Base-by-base conservation (phyloP, 148 eudicot species). In the Limonium bicolor region DNA sequence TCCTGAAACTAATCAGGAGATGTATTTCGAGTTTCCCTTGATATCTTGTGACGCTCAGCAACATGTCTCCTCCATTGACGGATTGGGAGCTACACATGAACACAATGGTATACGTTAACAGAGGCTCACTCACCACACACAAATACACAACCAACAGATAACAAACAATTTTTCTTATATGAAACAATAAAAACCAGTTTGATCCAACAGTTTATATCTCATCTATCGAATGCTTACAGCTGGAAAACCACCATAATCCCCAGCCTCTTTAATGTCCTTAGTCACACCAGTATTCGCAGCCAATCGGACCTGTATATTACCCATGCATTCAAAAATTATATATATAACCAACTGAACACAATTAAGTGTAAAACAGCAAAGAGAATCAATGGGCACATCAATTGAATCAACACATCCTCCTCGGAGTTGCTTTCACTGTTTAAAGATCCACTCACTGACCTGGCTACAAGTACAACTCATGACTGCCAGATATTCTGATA, bases 191-290 rank as follows among this genome's bases (percentile, higher is more conserved):
- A 28, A 28, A 12, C 34, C 19, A 3, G 35, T 18, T 21, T 41
- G 23, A 41, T 41, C 45, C 17, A 8, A 38, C 22, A 41, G 3
- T 4, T 41, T 41, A 41, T 41, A n/a, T n/a, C n/a, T 41, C 4
- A 10, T 6, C 11, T 24, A 13, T 26, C 36, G 46, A 41, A 55
- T 31, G n/a, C 85, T 70, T 73, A 84, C 97, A 33, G 95, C 95
- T 51, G 97, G 97, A 57, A 90, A 90, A 54, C 97, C 97, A 27
- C 80, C 97, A 56, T 90, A 84, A 60, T 90, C 95, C 42, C 95
- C 97, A 32, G 95, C 68, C 65, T 62, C 63, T 38, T 24, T 68
- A 41, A 90, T 90, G 61, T 73, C 74, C 66, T 90, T 90, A 36
- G 99, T 84, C 44, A 78, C 88, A 51, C 76, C 75, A 54, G 85